These are phyloP conservation scores for Dactylellina leptospora DNA, from an alignment of 2,329 filamentous ascomycete species.

Conservation along the genomic window DNA sequence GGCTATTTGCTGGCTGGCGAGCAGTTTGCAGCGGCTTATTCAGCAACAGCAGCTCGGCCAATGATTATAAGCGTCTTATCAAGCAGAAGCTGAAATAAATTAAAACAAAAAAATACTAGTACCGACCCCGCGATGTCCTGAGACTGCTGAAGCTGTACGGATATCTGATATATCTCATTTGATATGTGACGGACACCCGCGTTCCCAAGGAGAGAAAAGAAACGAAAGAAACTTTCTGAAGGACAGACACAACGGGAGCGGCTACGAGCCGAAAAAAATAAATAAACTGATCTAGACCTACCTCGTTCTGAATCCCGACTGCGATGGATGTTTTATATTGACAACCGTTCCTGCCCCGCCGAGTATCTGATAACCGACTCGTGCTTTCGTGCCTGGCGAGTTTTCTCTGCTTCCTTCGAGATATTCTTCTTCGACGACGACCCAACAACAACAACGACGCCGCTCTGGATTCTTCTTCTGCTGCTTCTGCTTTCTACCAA, in stretches of 20 bases:
- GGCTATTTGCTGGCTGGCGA: background rate
- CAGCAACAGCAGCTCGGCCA: constrained; percentile 3
- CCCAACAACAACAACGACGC: background rate
- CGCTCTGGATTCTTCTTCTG: background rate
- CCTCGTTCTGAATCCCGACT: constrained; percentile 44
- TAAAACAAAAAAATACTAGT: background rate
- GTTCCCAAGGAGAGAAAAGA: background rate
- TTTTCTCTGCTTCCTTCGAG: no score
- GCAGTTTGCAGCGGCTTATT: background rate
- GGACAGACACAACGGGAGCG: constrained; percentile 16
- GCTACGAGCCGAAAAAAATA: constrained; percentile 26
- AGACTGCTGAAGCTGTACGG: no score
- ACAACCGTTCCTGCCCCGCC: background rate
- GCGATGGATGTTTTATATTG: constrained; percentile 23
- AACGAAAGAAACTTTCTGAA: background rate
- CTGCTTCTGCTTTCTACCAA: constrained; percentile 37
- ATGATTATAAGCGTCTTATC: background rate
- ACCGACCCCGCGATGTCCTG: no score
- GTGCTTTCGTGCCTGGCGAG: constrained; percentile 2
- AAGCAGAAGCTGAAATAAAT: background rate
- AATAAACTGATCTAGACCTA: constrained; percentile 30
- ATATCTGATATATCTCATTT: no score
- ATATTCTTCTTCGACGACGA: constrained; percentile 14
- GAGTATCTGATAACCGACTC: background rate
- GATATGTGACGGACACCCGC: background rate